Base-by-base conservation (phyloP, 1,284 basidiomycete genomes). In the Trichosporon coremiiforme region DNA sequence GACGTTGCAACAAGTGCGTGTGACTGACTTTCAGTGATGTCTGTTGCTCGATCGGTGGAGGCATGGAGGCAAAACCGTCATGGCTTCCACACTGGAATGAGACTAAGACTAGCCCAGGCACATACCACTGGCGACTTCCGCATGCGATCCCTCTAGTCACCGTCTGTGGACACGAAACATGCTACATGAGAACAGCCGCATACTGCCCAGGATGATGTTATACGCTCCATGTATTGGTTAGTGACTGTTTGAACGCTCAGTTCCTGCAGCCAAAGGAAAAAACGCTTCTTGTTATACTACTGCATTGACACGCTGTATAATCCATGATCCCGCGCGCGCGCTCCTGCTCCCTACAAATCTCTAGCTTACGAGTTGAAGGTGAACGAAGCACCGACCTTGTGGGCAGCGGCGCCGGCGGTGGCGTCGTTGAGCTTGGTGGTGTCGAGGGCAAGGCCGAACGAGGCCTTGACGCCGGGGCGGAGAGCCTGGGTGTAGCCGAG, bases 401-500 rank as follows among this genome's bases (percentile, higher is more conserved):
- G 86, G 71, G 86, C 85, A 75, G 83, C 80, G 68, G 83, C 80
- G 60, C 84, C 84, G 72, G 84, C 82, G 68, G 82, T 75, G 68
- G 83, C 75, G 78, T 92, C 90, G 85, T 92, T 93, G 79, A 95
- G 85, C 77, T 91, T 89, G 85, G 92, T 90, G 73, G 93, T 95
- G 86, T 95, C 94, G 75, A 95, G 87, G 74, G 93, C 92, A 79
- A 95, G 88, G 86, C 95, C 94, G 85, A 98, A 95, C 73, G 91
- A 89, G 70, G 93, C 93, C 85, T 94, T 95, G 82, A 99, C 94
- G 81, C 96, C 96, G 66, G 95, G 95, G 78, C 95, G 85, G 80
- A 98, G 91, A 60, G 89, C 86, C 86, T 97, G 95, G 66, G 93
- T 95, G 88, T 96, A 95, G 76, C 91, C 92, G 76, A 95, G 89